Conservation (phyloP, 2,329 filamentous ascomycete genomes). For the Penicillium sp. region DNA sequence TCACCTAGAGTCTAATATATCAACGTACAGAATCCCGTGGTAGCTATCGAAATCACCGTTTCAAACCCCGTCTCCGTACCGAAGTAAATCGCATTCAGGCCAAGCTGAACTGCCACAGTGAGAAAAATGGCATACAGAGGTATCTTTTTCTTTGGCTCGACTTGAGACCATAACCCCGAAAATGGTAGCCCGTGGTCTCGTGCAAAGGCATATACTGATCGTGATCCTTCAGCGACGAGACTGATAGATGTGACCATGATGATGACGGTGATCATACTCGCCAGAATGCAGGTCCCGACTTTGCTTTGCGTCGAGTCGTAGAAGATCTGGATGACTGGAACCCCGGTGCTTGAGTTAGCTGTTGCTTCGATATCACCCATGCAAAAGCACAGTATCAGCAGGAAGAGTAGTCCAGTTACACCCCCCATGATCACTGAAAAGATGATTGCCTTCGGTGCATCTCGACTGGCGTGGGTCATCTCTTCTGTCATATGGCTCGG, state of each 20-base stretch:
- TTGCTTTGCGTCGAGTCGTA: constrained; percentile 48
- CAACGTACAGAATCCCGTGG: constrained; percentile 12
- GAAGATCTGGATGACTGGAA: constrained; percentile 56
- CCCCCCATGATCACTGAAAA: constrained; percentile 48
- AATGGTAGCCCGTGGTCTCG: constrained; percentile 19
- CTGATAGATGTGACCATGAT: constrained; percentile 44
- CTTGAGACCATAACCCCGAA: constrained; percentile 3
- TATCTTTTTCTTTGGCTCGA: constrained; percentile 7
- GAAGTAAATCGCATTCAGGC: constrained; percentile 14
- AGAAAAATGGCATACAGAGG: constrained; percentile 7
- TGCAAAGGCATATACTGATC: constrained; percentile 42
- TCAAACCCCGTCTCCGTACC: constrained; percentile 13
- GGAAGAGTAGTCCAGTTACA: constrained; percentile 50
- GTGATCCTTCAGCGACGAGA: constrained; percentile 46
- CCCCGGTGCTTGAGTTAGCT: constrained; percentile 48
- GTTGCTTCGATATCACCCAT: constrained; percentile 52
- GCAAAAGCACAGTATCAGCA: constrained; percentile 53
- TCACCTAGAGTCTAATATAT: too few relatives aligned
- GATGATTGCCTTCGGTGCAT: constrained; percentile 35
- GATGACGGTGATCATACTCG: constrained; percentile 49
- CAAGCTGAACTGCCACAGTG: constrained; percentile 6
- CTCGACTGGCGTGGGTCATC: constrained; percentile 34
- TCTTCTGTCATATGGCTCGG: constrained; percentile 57
- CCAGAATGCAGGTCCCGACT: constrained; percentile 44
- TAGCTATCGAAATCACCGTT: constrained; percentile 12